Base-by-base conservation (phyloP, 495 filamentous ascomycete species). In the Eremomyces bilateralis region DNA sequence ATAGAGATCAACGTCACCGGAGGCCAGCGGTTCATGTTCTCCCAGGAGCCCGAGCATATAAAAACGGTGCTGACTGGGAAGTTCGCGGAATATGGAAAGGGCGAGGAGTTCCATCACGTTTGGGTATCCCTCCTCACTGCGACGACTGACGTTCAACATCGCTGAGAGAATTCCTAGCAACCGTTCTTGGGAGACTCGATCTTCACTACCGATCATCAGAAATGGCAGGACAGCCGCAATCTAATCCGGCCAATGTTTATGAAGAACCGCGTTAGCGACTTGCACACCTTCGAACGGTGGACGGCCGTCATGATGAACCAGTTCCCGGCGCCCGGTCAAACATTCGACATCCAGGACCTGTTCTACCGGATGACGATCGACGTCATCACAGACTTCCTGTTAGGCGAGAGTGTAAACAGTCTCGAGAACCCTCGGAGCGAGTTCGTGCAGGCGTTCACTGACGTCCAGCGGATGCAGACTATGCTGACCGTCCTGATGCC, bases 211-310 rank as follows among this genome's bases (percentile, higher is more conserved):
- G 66, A 72, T 34, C 59, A 60, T 11, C 50, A 60, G 32, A 42
- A 48, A 8, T 72, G 66, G 66, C 57, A 62, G 6, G 49, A 64
- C 17, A 63, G 60, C 24, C 50, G 66, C 4, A 52, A 53, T 19
- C 45, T 70, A 40, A 62, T 71, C 37, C 53, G 66, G 25, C 65
- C 65, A 4, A 65, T 65, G 54, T 69, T 71, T 42, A 51, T 67
- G 47, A 67, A 63, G 37, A 59, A 68, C 31, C 58, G 61, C 6
- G 43, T 69, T 21, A 52, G 49, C 17, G 63, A 61, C 33, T 43
- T 62, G n/a, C 49, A 60, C 16, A 65, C 62, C 4, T 68, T 70
- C 35, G 64, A 67, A 36, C 53, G 52, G 39, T 56, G 63, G 48
- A 48, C 54, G 0, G 50, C 53, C 19, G 41, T 47, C 1, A 45